Conservation (phyloP, 208 protist species). For the Spironucleus salmonicida region DNA sequence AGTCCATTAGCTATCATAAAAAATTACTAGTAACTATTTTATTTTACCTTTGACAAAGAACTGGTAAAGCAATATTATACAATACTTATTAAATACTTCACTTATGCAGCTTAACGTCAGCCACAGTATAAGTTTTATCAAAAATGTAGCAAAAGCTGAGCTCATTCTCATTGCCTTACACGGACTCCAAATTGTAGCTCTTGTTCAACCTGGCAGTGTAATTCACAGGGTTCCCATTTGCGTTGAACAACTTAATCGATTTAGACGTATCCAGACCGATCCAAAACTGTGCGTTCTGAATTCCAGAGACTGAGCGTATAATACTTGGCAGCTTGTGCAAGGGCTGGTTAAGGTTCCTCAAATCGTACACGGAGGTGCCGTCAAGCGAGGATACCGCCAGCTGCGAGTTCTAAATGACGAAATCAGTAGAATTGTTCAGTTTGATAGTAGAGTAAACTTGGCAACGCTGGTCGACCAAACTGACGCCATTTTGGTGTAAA, state of each 20-base stretch:
- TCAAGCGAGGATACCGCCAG: neutral
- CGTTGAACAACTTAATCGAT: neutral
- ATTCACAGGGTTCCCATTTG: neutral
- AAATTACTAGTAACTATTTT: too few species aligned
- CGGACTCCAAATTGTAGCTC: neutral
- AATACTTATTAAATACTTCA: too few species aligned
- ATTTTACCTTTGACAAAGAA: too few species aligned
- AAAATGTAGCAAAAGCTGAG: neutral
- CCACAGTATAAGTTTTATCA: too few species aligned
- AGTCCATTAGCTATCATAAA: too few species aligned
- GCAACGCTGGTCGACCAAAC: neutral
- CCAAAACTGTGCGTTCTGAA: neutral
- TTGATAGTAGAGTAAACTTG: neutral
- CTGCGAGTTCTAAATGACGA: neutral
- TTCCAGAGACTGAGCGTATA: neutral
- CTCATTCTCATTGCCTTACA: neutral
- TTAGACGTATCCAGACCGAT: neutral
- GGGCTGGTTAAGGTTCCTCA: neutral
- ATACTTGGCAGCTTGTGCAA: neutral
- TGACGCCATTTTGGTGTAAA: neutral
- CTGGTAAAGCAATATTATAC: too few species aligned
- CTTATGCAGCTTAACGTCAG: too few species aligned
- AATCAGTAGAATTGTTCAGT: too few species aligned
- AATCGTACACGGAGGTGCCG: neutral
- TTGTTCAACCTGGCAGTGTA: neutral